Percentiles rank a stretch among this genome's conserved stretches.
These are phyloP conservation scores for Physcomitrellopsis africana DNA, from an alignment of 225 moss, liverwort and hornwort genomes.

Conservation along the genomic window DNA sequence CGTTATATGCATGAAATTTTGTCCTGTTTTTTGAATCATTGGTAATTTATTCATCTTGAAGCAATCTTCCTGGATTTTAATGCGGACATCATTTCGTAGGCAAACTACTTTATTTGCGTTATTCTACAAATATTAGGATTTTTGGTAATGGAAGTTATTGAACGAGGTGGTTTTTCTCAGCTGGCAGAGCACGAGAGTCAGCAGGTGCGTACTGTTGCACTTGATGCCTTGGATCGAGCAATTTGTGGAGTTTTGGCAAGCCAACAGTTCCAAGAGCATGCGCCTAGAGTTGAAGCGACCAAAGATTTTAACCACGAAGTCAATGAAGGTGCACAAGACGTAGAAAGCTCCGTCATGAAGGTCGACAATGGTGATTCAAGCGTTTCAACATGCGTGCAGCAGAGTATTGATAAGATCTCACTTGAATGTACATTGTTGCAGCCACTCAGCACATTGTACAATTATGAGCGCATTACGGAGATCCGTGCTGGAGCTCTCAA, in stretches of 20 bases:
- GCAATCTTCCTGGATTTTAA: neutral
- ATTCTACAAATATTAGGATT: conserved; percentile 1
- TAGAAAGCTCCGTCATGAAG: conserved; percentile 39
- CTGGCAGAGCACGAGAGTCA: conserved; percentile 88
- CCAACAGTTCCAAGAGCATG: conserved; percentile 63
- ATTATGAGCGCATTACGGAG: conserved; percentile 70
- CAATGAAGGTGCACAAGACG: conserved; percentile 50
- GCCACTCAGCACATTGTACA: conserved; percentile 77
- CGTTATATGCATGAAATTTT: conserved; percentile 23
- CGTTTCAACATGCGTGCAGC: conserved; percentile 31
- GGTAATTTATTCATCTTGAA: neutral
- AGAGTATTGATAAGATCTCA: conserved; percentile 57
- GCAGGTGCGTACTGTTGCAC: conserved; percentile 86
- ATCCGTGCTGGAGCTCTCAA: conserved; percentile 86
- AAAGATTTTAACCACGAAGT: conserved; percentile 31
- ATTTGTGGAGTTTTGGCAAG: conserved; percentile 83
- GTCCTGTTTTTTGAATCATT: conserved; percentile 8
- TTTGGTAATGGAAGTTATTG: conserved; percentile 5
- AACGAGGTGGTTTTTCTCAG: conserved; percentile 41
- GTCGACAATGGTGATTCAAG: conserved; percentile 29
- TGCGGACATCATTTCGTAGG: neutral
- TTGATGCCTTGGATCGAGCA: conserved; percentile 96
- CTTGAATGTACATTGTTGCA: conserved; percentile 86
- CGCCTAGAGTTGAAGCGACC: conserved; percentile 39
- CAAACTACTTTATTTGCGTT: neutral